Evolutionary conservation across 768 basidiomycete species (phyloP), one percentile per base, ranked within the genome.

Genomic region (Mycena belliarum): DNA sequence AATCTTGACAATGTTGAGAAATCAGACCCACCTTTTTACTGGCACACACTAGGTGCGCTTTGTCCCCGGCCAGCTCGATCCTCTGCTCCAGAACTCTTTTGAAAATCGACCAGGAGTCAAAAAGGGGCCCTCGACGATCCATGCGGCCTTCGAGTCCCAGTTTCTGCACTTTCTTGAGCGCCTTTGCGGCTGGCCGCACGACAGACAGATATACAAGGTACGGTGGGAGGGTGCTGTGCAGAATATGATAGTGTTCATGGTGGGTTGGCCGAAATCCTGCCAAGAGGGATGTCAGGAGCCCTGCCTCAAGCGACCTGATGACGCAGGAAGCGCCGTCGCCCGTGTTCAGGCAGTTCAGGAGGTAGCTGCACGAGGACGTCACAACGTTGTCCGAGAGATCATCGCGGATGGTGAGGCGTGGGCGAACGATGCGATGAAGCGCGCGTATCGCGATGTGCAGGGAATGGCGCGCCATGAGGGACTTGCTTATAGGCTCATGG

Each of bases 161-260:
- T 23, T 40, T 55, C 6, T 21, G 20, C 18, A 55, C 29, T 21
- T 55, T 47, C 35, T 55, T 47, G 11, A 47, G 32, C 14, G 53
- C 35, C 12, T 55, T 55, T 8, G 53, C 45, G 14, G 53, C 53
- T 10, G 53, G 16, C 12, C 53, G 53, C 33, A 47, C 53, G 24
- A 55, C 53, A 6, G 45, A 47, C 2, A 55, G 35, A 40, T 47
- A 38, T 11, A 40, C 35, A 11, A 54, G 44, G 28, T 54, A 54
- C 8, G 43, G n/a, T 12, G 45, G 45, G 6, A 55, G 53, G 37
- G 21, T 9, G n/a, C 14, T 46, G 11, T 29, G 7, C n/a, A 55
- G 26, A 11, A 55, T 15, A 4, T 23, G 25, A 10, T 26, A 55
- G 37, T 23, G 35, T 28, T 55, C 44, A 11, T 11, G 21, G 20